phyloP scores from a whole-genome alignment of 176 grass and related monocot genomes.

The Avena sativa region DNA sequence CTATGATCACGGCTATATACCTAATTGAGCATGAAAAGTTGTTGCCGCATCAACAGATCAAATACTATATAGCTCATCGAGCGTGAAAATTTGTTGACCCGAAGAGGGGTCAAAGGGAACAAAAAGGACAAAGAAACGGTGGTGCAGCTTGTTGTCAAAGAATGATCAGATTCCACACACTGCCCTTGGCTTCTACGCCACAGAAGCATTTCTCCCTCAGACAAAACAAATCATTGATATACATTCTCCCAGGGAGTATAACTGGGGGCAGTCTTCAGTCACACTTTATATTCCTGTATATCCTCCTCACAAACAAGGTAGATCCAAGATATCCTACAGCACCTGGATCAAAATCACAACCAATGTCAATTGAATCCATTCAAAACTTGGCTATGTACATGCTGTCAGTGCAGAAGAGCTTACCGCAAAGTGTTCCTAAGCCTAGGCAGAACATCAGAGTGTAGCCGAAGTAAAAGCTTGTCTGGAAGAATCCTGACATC shows the following conservation, averaged over 20 bases:
- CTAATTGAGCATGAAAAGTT: constrained; percentile 42
- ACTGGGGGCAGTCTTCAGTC: constrained; percentile 46
- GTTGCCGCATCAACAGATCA: not conserved
- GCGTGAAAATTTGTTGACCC: constrained; percentile 44
- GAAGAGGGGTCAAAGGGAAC: constrained; percentile 8
- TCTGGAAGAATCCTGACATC: constrained; percentile 99
- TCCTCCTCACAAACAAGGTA: constrained; percentile 73
- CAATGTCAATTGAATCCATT: constrained; percentile 18
- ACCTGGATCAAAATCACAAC: constrained; percentile 50
- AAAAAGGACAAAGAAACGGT: not conserved
- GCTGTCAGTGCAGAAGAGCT: constrained; percentile 35
- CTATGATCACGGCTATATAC: constrained; percentile 38
- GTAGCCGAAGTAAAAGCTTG: constrained; percentile 96
- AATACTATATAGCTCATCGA: constrained; percentile 40
- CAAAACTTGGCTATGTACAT: constrained; percentile 3
- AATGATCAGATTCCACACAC: constrained; percentile 21
- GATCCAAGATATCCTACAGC: constrained; percentile 85
- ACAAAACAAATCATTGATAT: constrained; percentile 14
- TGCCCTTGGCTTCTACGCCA: constrained; percentile 26
- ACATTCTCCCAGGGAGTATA: constrained; percentile 12
- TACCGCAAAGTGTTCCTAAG: constrained; percentile 94
- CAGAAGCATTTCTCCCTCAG: constrained; percentile 11
- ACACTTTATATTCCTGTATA: constrained; percentile 89
- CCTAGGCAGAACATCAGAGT: constrained; percentile 97
- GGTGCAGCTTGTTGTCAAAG: constrained; percentile 19